phyloP scores from a whole-genome alignment of 768 basidiomycete genomes.

The Suillus fuscotomentosus region DNA sequence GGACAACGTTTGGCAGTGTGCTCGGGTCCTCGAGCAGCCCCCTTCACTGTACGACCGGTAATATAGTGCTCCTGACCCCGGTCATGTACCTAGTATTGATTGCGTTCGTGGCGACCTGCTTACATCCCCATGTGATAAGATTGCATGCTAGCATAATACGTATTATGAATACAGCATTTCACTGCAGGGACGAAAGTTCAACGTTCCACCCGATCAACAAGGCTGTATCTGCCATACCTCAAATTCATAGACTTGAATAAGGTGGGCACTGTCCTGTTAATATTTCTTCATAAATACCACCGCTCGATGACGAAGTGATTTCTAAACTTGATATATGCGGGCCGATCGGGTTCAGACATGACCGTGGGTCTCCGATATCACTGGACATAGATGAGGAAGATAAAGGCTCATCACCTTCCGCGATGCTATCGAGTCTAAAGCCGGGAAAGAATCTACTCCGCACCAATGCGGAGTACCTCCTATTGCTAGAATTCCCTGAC shows the following conservation, averaged over 20 bases:
- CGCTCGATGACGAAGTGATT: background rate
- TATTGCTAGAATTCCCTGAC: background rate
- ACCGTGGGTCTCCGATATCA: background rate
- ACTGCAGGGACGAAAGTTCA: background rate
- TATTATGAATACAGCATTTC: background rate
- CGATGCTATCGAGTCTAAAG: background rate
- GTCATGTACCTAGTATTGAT: background rate
- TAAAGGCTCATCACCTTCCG: background rate
- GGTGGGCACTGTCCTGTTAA: background rate
- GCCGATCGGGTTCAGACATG: too few relatives aligned
- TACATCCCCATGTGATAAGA: too few relatives aligned
- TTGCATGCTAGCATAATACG: background rate
- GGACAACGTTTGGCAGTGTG: too few relatives aligned
- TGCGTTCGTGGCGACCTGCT: background rate
- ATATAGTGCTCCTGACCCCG: background rate
- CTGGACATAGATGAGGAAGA: background rate
- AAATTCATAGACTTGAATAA: background rate
- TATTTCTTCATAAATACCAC: background rate
- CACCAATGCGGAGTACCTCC: background rate
- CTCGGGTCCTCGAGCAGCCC: too few relatives aligned
- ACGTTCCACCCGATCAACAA: too few relatives aligned
- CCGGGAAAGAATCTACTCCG: background rate
- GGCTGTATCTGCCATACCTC: background rate
- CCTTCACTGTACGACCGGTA: background rate
- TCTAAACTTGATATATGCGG: background rate